Percentiles rank a stretch among this genome's conserved stretches.
These are phyloP conservation scores for Irpex sp. DNA, from an alignment of 1,284 basidiomycete genomes.

Conservation along the genomic window DNA sequence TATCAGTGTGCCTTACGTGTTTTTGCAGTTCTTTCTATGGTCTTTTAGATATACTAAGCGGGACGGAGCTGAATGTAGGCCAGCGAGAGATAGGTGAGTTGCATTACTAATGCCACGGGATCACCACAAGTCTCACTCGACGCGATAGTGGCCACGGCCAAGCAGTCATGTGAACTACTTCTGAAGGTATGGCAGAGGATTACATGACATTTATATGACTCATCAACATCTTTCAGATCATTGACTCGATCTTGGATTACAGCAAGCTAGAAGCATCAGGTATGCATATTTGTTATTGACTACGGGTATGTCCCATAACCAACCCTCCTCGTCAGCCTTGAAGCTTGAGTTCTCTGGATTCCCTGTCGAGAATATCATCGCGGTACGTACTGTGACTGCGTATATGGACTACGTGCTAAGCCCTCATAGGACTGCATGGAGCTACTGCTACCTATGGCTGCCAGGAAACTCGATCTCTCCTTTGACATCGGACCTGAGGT, in stretches of 20 bases:
- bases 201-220: not conserved
- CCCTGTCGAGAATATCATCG: conserved; percentile 63
- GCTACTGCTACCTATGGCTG: conserved; percentile 62
- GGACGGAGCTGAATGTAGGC: conserved; percentile 57
- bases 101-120: not conserved
- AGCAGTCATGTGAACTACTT: conserved; percentile 66
- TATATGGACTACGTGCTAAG: not conserved
- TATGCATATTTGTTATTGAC: conserved; percentile 16
- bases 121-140: not conserved
- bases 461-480: conserved; percentile 64
- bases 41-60: conserved; percentile 59
- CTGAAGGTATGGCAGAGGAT: conserved; percentile 41
- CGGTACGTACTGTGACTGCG: conserved; percentile 34
- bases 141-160: conserved; percentile 59
- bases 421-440: conserved; percentile 61
- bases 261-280: conserved; percentile 70
- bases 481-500: conserved; percentile 63
- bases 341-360: conserved; percentile 64
- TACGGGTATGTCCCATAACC: not conserved
- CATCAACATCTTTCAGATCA: conserved; percentile 41
- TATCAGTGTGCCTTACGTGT: not conserved
- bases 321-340: conserved; percentile 36
- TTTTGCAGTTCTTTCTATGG: conserved; percentile 61
- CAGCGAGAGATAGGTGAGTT: conserved; percentile 60
- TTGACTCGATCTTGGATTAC: conserved; percentile 70